phyloP scores from a whole-genome alignment of 2,329 filamentous ascomycete species.

The Pseudocercospora pini-densiflorae region DNA sequence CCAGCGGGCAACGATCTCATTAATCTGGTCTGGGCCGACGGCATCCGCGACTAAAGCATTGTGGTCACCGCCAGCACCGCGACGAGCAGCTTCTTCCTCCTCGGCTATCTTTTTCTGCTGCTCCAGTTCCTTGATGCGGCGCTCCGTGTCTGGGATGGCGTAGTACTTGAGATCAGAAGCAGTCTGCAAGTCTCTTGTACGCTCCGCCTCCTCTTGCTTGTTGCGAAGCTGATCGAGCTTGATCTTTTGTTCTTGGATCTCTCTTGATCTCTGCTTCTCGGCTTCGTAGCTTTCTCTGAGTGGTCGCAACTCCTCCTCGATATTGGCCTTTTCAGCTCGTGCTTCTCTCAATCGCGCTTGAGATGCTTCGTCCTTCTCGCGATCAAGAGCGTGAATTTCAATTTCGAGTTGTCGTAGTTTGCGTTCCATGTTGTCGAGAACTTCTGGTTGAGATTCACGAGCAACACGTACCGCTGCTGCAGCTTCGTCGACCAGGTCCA shows the following conservation, averaged over 20 bases:
- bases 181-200: constrained; percentile 79
- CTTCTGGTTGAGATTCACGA: constrained; percentile 93
- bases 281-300: constrained; percentile 94
- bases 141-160: constrained; percentile 89
- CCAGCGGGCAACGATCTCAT: constrained; percentile 96
- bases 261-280: constrained; percentile 74
- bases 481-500: constrained; percentile 95
- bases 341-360: constrained; percentile 80
- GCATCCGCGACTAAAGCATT: constrained; percentile 81
- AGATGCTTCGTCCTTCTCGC: constrained; percentile 94
- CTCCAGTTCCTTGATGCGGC: constrained; percentile 80
- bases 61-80: constrained; percentile 62
- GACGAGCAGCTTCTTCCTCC: constrained; percentile 60
- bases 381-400: constrained; percentile 91
- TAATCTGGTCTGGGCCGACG: constrained; percentile 97
- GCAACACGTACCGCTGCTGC: constrained; percentile 95
- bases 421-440: constrained; percentile 92
- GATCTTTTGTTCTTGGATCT: constrained; percentile 73
- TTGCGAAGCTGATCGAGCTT: constrained; percentile 91
- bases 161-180: constrained; percentile 97
- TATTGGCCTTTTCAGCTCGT: constrained; percentile 88
- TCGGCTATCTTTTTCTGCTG: constrained; percentile 80
- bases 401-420: constrained; percentile 90
- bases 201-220: constrained; percentile 91
- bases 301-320: constrained; percentile 89